Conservation (phyloP, 2,329 filamentous ascomycete species). For the Neonectria magnoliae region DNA sequence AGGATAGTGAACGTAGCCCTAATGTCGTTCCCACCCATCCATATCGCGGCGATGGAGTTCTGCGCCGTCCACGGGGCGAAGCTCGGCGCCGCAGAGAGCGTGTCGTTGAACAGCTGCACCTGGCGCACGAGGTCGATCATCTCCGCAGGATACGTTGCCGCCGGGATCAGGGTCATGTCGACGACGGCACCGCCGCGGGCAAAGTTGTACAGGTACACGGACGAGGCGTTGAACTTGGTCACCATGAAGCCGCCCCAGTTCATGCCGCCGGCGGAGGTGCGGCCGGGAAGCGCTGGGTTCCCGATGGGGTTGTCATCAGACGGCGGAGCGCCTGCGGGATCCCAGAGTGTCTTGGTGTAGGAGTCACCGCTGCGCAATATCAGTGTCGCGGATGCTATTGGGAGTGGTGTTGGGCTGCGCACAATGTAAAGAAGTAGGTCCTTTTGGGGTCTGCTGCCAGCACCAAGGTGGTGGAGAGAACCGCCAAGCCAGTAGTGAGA, state of each 20-base stretch:
- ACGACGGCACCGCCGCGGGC: neutral
- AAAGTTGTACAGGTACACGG: neutral
- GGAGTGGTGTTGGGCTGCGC: neutral
- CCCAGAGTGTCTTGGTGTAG: constrained; percentile 3
- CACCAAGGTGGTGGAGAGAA: neutral
- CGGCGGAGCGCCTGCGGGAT: neutral
- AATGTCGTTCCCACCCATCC: constrained; percentile 15
- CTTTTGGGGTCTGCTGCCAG: neutral
- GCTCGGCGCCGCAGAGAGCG: neutral
- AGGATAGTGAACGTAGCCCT: neutral
- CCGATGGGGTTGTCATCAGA: constrained; percentile 4
- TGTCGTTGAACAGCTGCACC: constrained; percentile 3
- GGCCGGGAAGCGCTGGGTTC: constrained; percentile 8
- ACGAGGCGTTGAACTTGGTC: constrained; percentile 10
- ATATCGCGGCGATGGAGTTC: constrained; percentile 7
- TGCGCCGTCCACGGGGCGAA: constrained; percentile 9
- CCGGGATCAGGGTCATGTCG: neutral
- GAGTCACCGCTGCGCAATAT: constrained; percentile 2
- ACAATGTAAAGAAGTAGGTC: neutral
- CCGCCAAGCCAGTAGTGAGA: neutral
- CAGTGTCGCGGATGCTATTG: neutral
- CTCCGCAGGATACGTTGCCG: neutral
- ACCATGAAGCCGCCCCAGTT: constrained; percentile 16
- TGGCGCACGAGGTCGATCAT: constrained; percentile 7
- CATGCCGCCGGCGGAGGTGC: constrained; percentile 1